Conservation (phyloP, 225 moss, liverwort and hornwort genomes). For the Physcomitrellopsis africana region DNA sequence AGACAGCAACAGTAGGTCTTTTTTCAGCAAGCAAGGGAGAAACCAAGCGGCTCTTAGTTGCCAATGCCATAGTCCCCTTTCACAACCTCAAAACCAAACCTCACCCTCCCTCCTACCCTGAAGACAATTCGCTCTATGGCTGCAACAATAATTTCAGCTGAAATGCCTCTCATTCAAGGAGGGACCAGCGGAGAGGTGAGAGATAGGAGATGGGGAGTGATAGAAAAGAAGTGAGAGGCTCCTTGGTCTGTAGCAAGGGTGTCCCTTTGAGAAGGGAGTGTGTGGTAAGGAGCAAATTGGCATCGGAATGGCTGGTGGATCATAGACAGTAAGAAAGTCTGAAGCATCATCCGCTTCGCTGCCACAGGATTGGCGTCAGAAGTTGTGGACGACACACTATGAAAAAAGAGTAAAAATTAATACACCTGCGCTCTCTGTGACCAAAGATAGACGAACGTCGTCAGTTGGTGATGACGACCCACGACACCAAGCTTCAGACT, state of each 20-base stretch:
- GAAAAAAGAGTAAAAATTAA: neutral
- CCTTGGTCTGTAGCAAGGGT: neutral
- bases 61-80: slow-evolving; percentile 57
- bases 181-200: neutral
- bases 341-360: neutral
- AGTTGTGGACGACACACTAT: slow-evolving; percentile 50
- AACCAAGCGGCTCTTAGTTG: slow-evolving; percentile 57
- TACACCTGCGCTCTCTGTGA: neutral
- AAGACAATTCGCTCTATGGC: too few relatives aligned
- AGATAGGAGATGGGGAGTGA: neutral
- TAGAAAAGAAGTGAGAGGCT: neutral
- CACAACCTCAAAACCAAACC: neutral
- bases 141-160: neutral
- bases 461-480: too few relatives aligned
- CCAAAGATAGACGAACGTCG: too few relatives aligned
- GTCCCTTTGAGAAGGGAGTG: neutral
- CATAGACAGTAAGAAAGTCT: slow-evolving; percentile 12
- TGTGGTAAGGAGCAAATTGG: slow-evolving; percentile 3
- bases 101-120: neutral
- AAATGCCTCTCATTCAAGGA: neutral
- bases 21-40: slow-evolving; percentile 29
- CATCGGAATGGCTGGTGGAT: neutral
- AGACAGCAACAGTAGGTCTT: neutral
- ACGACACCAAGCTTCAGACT: too few relatives aligned
- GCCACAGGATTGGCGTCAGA: slow-evolving; percentile 52